Evolutionary conservation across 805 yeast species (phyloP).

Genomic region (Metschnikowia matae): DNA sequence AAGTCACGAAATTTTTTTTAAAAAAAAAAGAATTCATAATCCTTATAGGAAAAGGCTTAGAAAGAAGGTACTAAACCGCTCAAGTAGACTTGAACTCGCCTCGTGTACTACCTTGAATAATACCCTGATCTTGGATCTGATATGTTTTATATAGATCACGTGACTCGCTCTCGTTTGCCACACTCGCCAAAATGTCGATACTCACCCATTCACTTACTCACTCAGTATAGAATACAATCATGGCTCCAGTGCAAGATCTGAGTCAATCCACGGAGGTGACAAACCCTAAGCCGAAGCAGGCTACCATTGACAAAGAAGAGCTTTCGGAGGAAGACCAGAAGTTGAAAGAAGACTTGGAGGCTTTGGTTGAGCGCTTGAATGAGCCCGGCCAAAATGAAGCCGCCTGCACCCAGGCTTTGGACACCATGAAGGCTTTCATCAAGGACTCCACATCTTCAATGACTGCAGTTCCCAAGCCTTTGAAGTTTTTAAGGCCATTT

Average conservation of each 20-base stretch:
- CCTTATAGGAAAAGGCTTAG: too few relatives aligned
- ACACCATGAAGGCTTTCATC: conserved; percentile 68
- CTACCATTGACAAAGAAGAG: conserved; percentile 61
- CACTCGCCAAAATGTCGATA: conserved; percentile 3
- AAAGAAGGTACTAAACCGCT: too few relatives aligned
- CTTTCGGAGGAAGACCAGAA: conserved; percentile 90
- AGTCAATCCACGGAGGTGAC: conserved; percentile 15
- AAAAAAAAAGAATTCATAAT: too few relatives aligned
- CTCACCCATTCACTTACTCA: not conserved
- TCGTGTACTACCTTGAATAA: too few relatives aligned
- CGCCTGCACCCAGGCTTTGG: conserved; percentile 59
- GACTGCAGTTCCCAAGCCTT: conserved; percentile 99
- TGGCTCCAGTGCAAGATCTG: conserved; percentile 36
- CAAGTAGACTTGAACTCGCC: too few relatives aligned
- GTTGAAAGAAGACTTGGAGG: conserved; percentile 80
- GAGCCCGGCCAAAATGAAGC: conserved; percentile 44
- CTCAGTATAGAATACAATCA: conserved; percentile 8
- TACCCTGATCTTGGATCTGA: too few relatives aligned
- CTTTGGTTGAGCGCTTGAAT: conserved; percentile 73
- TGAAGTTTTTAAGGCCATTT: conserved; percentile 89
- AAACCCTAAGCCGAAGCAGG: conserved; percentile 21
- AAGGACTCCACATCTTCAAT: conserved; percentile 93
- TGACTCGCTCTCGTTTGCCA: conserved; percentile 5
- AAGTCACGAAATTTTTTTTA: not conserved
- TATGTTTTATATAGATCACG: not conserved